Base-by-base conservation (phyloP, 371 early-diverging fungal species). In the Dichotomocladium elegans region DNA sequence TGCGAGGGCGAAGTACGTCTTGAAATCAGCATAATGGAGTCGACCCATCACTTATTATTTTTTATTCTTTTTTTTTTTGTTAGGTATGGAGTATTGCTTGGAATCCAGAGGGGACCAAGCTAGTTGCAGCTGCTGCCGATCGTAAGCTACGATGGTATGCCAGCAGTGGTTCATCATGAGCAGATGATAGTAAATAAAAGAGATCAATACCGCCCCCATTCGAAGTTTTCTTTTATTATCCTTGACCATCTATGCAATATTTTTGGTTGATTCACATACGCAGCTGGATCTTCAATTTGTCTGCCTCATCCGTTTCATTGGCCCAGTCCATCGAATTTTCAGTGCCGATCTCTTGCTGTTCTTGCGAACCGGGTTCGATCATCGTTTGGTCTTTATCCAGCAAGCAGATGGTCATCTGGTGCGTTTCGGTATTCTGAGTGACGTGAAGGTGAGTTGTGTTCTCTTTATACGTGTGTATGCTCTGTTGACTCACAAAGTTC, bases 291-390 rank as follows among this genome's bases (percentile, higher is more conserved):
- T 61, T 70, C 3, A 72, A 64, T 10, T 74, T 29, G 33, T 64
- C 74, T n/a, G 87, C 80, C 1, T 87, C 89, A 57, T 89, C 87
- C 1, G 90, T 91, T 10, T 85, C 82, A 41, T 85, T 83, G 48
- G 85, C 69, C 77, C 77, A 73, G 46, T 83, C 71, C 68, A 94
- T 91, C 57, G 90, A 96, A 54, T 88, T 89, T 60, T 93, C 93
- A 21, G 95, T 91, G 53, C 95, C 95, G 57, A 91, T 81, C 21
- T 92, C 90, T 86, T 95, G 96, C 41, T 83, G 83, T 61, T 94
- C 95, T 61, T 95, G 94, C 15, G 87, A 81, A 10, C 92, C 87
- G 7, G 79, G 81, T 47, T 89, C 89, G 19, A 86, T 55, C 50
- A 87, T 82, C 33, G 88, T 82, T 53, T 96, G 95, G 42, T 94